Base-by-base conservation (phyloP, 345 rosid genomes). In the Tarenaya hassleriana region DNA sequence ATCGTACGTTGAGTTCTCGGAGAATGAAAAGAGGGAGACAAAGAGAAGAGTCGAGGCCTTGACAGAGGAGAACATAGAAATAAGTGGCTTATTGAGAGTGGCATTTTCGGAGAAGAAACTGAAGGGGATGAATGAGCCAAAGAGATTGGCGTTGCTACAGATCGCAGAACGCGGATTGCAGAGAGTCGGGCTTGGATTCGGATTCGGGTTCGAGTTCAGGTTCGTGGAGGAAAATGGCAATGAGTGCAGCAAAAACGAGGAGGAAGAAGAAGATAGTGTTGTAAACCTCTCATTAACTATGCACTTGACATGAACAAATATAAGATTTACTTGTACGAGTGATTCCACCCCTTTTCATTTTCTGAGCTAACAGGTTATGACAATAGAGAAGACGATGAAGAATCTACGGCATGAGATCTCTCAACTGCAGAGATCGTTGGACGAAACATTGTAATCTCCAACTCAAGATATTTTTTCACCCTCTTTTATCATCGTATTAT, bases 51-150 rank as follows among this genome's bases (percentile, higher is more conserved):
- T 85, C 19, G 94, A 83, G 82, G 75, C 86, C 33, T 68, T 88
- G 79, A 77, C 95, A 1, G 96, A 88, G 71, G 98, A 92, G 77
- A 88, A 92, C 33, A 82, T 79, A 21, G 95, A 88, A 46, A 63
- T 75, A 31, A 83, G 60, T 57, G 71, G 62, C 61, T 71, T 92
- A 68, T 58, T 92, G 61, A 88, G 88, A 62, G 68, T 84, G 48
- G 96, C 96, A 4, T 69, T 92, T 66, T 72, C 73, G 18, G 86
- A 80, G 77, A 92, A 61, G 74, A 78, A 69, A 51, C 47, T 80
- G 73, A 91, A 75, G 67, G 96, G 84, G 37, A 66, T 56, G 14
- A 73, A 18, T 31, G 95, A 85, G 55, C 94, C 79, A 56, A 88
- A 77, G 77, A 78, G 81, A 62, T 81, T 70, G 48, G 63, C 91